A percentile compares a stretch with the other conserved stretches of the same genome.
These are phyloP conservation scores for Chytriomyces confervae DNA, from an alignment of 192 early-diverging fungal genomes.

Conservation along the genomic window DNA sequence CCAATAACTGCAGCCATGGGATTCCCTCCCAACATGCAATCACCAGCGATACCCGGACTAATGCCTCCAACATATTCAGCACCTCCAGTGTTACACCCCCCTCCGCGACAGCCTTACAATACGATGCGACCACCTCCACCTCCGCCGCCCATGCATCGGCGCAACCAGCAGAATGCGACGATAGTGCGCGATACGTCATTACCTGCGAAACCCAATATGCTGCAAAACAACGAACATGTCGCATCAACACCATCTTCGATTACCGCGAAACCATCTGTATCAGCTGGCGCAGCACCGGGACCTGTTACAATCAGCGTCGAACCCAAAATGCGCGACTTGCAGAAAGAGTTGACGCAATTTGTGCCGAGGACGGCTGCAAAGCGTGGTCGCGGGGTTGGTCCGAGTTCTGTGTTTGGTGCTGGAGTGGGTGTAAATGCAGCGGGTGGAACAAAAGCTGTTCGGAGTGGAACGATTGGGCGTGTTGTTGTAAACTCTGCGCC, in stretches of 20 bases:
- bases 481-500: constrained; percentile 76
- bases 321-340: constrained; percentile 79
- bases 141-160: constrained; percentile 9
- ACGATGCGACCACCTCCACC: constrained; percentile 25
- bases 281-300: constrained; percentile 5
- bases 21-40: constrained; percentile 43
- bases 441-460: constrained; percentile 19
- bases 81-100: constrained; percentile 21
- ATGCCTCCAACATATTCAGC: constrained; percentile 27
- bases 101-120: neutral
- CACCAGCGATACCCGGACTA: constrained; percentile 31
- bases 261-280: neutral
- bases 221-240: too few relatives aligned
- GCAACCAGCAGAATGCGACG: constrained; percentile 18
- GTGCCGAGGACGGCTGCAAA: constrained; percentile 72
- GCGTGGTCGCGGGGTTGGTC: constrained; percentile 15
- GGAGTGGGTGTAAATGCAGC: constrained; percentile 4
- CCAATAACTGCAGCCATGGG: neutral
- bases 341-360: constrained; percentile 76
- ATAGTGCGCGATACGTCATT: neutral
- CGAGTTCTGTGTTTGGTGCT: neutral
- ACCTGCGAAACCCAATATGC: neutral
- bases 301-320: constrained; percentile 73
- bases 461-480: constrained; percentile 44
- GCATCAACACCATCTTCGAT: too few relatives aligned